A percentile compares a stretch with the other conserved stretches of the same genome.
Conservation (phyloP, 495 filamentous ascomycete genomes). For the Hapsidospora chrysogenum region DNA sequence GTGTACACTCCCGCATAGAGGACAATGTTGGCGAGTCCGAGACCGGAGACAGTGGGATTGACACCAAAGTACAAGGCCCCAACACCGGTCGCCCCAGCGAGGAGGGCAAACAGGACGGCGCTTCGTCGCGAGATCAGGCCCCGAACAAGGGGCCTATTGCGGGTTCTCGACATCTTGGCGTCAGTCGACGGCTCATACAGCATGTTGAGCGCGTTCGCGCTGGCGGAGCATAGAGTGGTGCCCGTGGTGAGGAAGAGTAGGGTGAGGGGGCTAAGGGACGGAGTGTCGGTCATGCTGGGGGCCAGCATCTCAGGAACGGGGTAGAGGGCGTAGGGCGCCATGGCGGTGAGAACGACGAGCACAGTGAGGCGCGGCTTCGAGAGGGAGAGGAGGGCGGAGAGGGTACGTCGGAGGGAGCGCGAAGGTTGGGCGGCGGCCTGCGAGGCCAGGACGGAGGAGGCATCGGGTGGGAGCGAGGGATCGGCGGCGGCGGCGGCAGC, state of each 20-base stretch:
- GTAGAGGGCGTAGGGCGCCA: slow-evolving; percentile 82
- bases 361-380: slow-evolving; percentile 89
- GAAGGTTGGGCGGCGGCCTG: slow-evolving; percentile 50
- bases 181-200: slow-evolving; percentile 82
- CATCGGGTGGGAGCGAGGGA: slow-evolving; percentile 51
- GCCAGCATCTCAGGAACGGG: slow-evolving; percentile 66
- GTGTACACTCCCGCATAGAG: slow-evolving; percentile 90
- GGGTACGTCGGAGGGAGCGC: slow-evolving; percentile 51
- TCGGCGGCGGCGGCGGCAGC: not conserved
- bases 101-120: slow-evolving; percentile 65
- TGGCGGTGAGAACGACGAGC: slow-evolving; percentile 79
- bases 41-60: slow-evolving; percentile 79
- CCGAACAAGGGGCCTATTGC: slow-evolving; percentile 77
- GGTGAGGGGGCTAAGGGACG: slow-evolving; percentile 77
- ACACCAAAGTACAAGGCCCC: slow-evolving; percentile 69
- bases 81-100: slow-evolving; percentile 48
- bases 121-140: slow-evolving; percentile 56
- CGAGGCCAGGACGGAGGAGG: slow-evolving; percentile 62
- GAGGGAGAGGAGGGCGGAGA: slow-evolving; percentile 80
- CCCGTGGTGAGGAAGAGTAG: slow-evolving; percentile 83
- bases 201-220: slow-evolving; percentile 95
- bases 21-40: slow-evolving; percentile 70
- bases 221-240: slow-evolving; percentile 69
- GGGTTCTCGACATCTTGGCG: slow-evolving; percentile 79
- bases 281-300: slow-evolving; percentile 49